Base-by-base conservation (phyloP, 148 eudicot genomes). In the Selenicereus undatus region DNA sequence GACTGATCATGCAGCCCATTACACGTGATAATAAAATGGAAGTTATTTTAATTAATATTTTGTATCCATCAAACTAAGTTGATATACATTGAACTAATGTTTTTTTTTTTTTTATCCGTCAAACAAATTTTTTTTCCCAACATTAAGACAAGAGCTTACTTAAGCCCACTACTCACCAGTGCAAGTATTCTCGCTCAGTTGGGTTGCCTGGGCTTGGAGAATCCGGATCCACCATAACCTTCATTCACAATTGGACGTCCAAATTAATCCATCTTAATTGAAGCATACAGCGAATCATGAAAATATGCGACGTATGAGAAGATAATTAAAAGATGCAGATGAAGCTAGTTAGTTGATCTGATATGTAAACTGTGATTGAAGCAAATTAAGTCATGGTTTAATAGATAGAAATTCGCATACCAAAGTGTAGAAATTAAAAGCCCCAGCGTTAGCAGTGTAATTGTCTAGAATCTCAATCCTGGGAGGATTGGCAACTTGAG, bases 391-490 rank as follows among this genome's bases (percentile, higher is more conserved):
- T 14, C 2, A 17, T 56, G 22, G 0, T 4, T 56, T 17, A 56
- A 14, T 56, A 17, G 3, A 56, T 1, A 56, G 62, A 56, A 16
- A 16, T 3, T 8, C 12, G 50, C 76, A 76, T 85, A 91, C 97
- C 56, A 93, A 84, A 32, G 94, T 93, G 83, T 90, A 90, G 62
- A 88, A n/a, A n/a, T n/a, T n/a, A n/a, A n/a, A 86, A 20, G 87
- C 83, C 20, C 22, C 16, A 18, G 62, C 62, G 16, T 3, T 6
- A 56, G 21, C 22, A 14, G 87, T 89, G 71, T 93, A 89, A 50
- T 87, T 84, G 0, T 93, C 93, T 0, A 85, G 86, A 58, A 93
- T 87, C 4, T 93, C 91, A 87, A 93, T 87, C 81, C 90, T 82
- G 3, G 91, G 91, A 13, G 75, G 85, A 62, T 27, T 75, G 60